A percentile compares a stretch with the other conserved stretches of the same genome.
Evolutionary conservation across 805 yeast species (phyloP).

Genomic region (Pichia rugopelliculosa): DNA sequence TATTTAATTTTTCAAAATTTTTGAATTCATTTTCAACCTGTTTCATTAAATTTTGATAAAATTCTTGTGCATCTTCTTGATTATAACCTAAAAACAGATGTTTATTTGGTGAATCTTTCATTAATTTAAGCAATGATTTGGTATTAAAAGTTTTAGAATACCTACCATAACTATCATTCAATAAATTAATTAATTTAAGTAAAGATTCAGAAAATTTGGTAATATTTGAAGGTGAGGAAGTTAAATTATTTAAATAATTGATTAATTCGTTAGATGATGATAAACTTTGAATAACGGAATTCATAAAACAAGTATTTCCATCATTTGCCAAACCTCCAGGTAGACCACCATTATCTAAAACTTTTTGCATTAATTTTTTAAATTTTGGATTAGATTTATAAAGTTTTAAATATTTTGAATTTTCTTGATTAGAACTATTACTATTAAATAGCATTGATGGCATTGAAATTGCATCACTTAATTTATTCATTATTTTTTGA

Average conservation of each 20-base stretch:
- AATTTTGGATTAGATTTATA: constrained; percentile 5
- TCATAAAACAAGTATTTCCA: constrained; percentile 94
- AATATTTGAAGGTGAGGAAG: constrained; percentile 14
- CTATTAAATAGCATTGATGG: constrained; percentile 7
- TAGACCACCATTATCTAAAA: constrained; percentile 57
- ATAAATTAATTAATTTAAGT: constrained; percentile 41
- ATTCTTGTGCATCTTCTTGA: constrained; percentile 96
- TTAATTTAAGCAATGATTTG: constrained; percentile 48
- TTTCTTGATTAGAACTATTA: background rate
- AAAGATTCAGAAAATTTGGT: constrained; percentile 46
- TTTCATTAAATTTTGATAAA: constrained; percentile 71
- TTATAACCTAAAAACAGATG: constrained; percentile 76
- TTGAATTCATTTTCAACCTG: constrained; percentile 55
- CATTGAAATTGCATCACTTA: constrained; percentile 11
- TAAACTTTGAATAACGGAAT: constrained; percentile 75
- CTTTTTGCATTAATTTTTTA: constrained; percentile 23
- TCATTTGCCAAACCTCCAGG: constrained; percentile 85
- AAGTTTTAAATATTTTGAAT: background rate
- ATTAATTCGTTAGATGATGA: constrained; percentile 63
- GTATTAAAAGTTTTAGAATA: constrained; percentile 58
- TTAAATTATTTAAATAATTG: constrained; percentile 45
- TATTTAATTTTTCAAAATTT: constrained; percentile 17
- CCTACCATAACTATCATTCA: constrained; percentile 49
- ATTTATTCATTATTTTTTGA: constrained; percentile 8
- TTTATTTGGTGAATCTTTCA: constrained; percentile 74